Conservation (phyloP, 768 basidiomycete genomes). For the Suillus sp. region DNA sequence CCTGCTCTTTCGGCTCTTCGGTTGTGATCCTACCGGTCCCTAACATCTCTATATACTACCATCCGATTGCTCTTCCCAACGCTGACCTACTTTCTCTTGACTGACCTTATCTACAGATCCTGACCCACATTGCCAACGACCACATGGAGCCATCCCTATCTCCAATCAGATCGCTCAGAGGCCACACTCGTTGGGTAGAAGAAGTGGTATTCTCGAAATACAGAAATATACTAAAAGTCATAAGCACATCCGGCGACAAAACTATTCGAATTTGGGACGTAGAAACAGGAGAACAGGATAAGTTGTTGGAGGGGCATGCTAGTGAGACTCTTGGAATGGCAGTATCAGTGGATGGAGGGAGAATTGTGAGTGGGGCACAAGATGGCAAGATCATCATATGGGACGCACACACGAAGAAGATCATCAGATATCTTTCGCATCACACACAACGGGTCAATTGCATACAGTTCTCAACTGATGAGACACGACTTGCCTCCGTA, state of each 20-base stretch:
- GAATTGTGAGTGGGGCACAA: background rate
- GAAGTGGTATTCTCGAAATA: background rate
- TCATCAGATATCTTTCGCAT: background rate
- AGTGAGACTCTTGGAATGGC: background rate
- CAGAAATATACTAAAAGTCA: background rate
- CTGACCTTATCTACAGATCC: background rate
- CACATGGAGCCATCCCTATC: background rate
- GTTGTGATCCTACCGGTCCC: background rate
- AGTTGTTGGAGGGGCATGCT: background rate
- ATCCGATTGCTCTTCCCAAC: background rate
- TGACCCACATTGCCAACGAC: background rate
- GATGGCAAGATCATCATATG: background rate
- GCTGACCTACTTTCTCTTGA: background rate
- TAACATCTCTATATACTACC: background rate
- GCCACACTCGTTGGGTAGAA: background rate
- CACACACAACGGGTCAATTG: no score
- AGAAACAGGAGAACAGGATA: background rate
- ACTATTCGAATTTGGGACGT: background rate
- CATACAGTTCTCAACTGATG: no score
- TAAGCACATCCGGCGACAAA: background rate
- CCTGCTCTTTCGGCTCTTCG: background rate
- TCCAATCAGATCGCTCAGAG: background rate
- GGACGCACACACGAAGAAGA: no score
- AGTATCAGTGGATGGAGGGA: background rate
- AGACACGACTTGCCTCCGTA: no score